Base-by-base conservation (phyloP, 805 yeast genomes). In the Saturnispora galanensis region DNA sequence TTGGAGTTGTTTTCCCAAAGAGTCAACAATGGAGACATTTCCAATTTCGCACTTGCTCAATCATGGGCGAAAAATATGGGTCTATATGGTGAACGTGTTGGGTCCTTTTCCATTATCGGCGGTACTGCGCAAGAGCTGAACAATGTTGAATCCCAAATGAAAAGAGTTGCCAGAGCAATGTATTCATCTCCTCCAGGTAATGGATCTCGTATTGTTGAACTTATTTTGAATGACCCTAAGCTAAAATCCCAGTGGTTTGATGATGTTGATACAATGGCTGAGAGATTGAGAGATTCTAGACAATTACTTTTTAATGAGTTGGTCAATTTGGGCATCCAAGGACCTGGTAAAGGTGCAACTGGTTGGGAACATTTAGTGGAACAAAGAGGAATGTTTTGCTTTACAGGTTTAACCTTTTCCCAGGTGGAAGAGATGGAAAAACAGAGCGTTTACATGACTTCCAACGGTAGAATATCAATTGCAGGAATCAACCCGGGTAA, bases 371-470 rank as follows among this genome's bases (percentile, higher is more conserved):
- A 85, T 60, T 73, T 90, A 56, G 69, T 84, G 46, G 74, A 80
- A 59, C 97, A 90, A 66, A 83, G 90, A 62, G 98, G 98, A 56
- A 90, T 90, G 97, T 90, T 90, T 67, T 85, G 90, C 56, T 90
- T 75, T 70, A 89, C 97, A 31, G 96, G 96, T 7, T 73, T 90
- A 50, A 60, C 65, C 30, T 69, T 76, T 38, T 77, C 74, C 41
- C 95, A 88, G 66, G 90, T 86, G 40, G 70, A 76, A 47, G 66
- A 70, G 50, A 71, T 90, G 57, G 69, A 74, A 35, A 69, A 73
- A 42, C 79, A 85, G 62, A 78, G 85, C 13, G 81, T 90, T 34
- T 90, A 90, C 63, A 77, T 93, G 55, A 87, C 96, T 28, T 73
- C 78, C 50, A 93, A 88, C 63, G 97, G 97, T 33, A 80, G 98